Evolutionary conservation across 2,329 filamentous ascomycete genomes (phyloP).

Genomic region (Teratosphaeria nubilosa): DNA sequence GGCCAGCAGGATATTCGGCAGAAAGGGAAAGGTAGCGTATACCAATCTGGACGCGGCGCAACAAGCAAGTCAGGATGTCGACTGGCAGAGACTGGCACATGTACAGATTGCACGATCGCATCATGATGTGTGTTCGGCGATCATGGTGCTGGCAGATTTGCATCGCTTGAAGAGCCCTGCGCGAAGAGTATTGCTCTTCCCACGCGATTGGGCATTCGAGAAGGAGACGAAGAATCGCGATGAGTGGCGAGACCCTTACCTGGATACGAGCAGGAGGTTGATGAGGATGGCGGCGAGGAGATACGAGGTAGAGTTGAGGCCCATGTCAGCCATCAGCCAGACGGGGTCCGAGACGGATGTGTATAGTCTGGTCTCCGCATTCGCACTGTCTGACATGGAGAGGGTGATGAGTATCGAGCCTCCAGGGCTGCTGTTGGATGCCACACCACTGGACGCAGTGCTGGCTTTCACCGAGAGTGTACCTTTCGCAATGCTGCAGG

Average conservation of each 20-base stretch:
- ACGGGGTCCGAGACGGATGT: slow-evolving; percentile 22
- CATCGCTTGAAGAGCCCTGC: slow-evolving; percentile 37
- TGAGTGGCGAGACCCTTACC: slow-evolving; percentile 28
- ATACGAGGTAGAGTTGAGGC: slow-evolving; percentile 36
- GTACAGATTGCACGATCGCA: slow-evolving; percentile 37
- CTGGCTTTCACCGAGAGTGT: slow-evolving; percentile 22
- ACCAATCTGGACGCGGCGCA: slow-evolving; percentile 15
- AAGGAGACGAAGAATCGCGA: slow-evolving; percentile 27
- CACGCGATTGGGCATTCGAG: slow-evolving; percentile 26
- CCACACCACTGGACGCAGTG: slow-evolving; percentile 34
- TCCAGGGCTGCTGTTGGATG: slow-evolving; percentile 37
- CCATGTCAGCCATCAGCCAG: slow-evolving; percentile 31
- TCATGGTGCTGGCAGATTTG: slow-evolving; percentile 41
- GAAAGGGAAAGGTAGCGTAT: slow-evolving; percentile 16
- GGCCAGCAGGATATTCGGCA: slow-evolving; percentile 19
- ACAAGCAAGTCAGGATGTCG: slow-evolving; percentile 16
- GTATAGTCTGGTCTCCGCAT: slow-evolving; percentile 38
- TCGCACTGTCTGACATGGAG: slow-evolving; percentile 35
- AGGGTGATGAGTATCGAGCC: slow-evolving; percentile 35
- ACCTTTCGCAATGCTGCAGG: slow-evolving; percentile 22
- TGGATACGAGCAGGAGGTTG: slow-evolving; percentile 35
- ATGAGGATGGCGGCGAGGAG: slow-evolving; percentile 36
- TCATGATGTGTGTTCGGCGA: slow-evolving; percentile 38
- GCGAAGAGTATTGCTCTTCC: slow-evolving; percentile 36
- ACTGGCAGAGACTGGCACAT: slow-evolving; percentile 39